These are phyloP conservation scores for Ballota nigra DNA, from an alignment of 257 asterid genomes.

Conservation along the genomic window DNA sequence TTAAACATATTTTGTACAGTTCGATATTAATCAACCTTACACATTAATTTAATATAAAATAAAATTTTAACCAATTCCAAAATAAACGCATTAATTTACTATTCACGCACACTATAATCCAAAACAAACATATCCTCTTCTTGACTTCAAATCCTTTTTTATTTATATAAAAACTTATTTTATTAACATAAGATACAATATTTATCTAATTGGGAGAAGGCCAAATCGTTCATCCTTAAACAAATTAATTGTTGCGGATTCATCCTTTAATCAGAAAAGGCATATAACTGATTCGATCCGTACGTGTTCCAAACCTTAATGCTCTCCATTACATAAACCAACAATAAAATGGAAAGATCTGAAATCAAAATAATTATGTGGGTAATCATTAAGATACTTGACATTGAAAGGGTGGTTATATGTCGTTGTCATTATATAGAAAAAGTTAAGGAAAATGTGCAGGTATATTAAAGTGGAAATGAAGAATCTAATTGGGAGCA, in stretches of 20 bases:
- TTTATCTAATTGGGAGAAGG: too few species aligned
- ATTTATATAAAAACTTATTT: not conserved
- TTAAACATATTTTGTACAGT: too few species aligned
- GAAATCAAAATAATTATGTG: not conserved
- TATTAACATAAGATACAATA: too few species aligned
- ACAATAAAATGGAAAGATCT: not conserved
- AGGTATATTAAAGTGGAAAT: not conserved
- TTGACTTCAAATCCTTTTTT: not conserved
- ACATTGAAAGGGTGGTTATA: slow-evolving; percentile 29
- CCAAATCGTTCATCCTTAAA: too few species aligned
- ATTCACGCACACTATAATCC: too few species aligned
- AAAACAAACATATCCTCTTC: not conserved
- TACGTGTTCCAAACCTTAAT: not conserved
- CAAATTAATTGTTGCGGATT: too few species aligned
- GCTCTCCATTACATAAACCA: not conserved
- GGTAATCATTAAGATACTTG: slow-evolving; percentile 8
- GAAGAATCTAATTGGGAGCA: slow-evolving; percentile 13
- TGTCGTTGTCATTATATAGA: slow-evolving; percentile 23
- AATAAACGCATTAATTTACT: too few species aligned
- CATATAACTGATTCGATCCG: not conserved
- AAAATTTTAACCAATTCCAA: too few species aligned
- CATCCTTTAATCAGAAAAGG: not conserved
- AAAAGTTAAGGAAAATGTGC: not conserved
- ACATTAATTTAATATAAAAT: too few species aligned
- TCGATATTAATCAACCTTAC: too few species aligned